A percentile compares a stretch with the other conserved stretches of the same genome.
Conservation (phyloP, 1,284 basidiomycete species). For the Rhodotorula glutinis region DNA sequence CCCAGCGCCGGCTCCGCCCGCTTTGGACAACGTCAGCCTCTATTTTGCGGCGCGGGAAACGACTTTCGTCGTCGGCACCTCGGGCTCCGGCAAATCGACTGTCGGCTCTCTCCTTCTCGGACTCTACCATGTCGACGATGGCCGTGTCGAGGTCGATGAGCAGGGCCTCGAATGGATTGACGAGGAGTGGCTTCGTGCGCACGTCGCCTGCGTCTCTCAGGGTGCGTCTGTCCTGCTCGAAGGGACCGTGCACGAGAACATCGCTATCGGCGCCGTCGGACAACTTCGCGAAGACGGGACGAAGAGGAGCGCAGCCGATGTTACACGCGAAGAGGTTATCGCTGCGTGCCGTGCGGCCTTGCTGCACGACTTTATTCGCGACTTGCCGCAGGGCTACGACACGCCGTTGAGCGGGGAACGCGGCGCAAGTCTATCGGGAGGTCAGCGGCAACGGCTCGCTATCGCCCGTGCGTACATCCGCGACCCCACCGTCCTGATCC, state of each 20-base stretch:
- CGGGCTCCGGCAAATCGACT: constrained; percentile 90
- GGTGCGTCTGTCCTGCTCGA: constrained; percentile 76
- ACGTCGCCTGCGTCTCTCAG: constrained; percentile 74
- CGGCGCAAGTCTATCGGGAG: constrained; percentile 79
- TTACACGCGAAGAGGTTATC: constrained; percentile 67
- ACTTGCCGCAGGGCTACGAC: constrained; percentile 82
- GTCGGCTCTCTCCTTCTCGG: constrained; percentile 76
- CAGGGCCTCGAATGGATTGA: constrained; percentile 74
- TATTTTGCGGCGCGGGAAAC: constrained; percentile 79
- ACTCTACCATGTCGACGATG: constrained; percentile 59
- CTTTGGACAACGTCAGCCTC: constrained; percentile 63
- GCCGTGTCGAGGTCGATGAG: constrained; percentile 71
- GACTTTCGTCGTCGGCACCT: constrained; percentile 88
- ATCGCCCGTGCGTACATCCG: constrained; percentile 83
- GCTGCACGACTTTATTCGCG: constrained; percentile 80
- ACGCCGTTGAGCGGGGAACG: constrained; percentile 67
- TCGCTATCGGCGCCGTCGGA: constrained; percentile 71
- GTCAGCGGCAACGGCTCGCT: constrained; percentile 87
- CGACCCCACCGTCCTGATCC: constrained; percentile 83
- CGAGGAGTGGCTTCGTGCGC: constrained; percentile 63
- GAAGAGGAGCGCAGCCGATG: constrained; percentile 49
- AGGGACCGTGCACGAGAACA: constrained; percentile 80
- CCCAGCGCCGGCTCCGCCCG: constrained; percentile 52
- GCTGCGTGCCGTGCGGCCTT: constrained; percentile 79
- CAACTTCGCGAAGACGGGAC: constrained; percentile 46